Conservation (phyloP, 176 grass and related monocot genomes). For the Alloteropsis semialata region DNA sequence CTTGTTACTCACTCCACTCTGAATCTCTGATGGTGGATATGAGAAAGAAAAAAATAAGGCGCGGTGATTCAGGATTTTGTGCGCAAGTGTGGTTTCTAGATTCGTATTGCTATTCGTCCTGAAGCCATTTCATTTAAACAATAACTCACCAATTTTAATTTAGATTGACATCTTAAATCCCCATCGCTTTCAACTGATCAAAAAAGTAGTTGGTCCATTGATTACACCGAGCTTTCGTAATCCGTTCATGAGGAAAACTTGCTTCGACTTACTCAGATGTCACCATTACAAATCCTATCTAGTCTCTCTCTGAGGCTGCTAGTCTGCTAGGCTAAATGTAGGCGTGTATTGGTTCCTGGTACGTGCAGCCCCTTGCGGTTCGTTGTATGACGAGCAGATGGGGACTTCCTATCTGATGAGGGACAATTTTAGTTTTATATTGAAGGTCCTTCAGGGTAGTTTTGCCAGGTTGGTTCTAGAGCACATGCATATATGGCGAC, state of each 20-base stretch:
- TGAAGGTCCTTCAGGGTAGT: neutral
- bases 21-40: neutral
- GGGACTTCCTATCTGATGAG: neutral
- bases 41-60: neutral
- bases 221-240: neutral
- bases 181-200: neutral
- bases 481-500: conserved; percentile 2
- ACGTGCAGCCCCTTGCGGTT: neutral
- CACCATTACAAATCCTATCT: neutral
- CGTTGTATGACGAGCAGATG: neutral
- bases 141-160: no score
- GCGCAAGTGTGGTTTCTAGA: neutral
- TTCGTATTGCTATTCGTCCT: neutral
- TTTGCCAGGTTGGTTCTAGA: neutral
- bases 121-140: neutral
- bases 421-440: neutral
- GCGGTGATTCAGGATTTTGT: neutral
- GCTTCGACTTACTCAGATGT: neutral
- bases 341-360: neutral
- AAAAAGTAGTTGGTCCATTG: neutral
- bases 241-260: neutral
- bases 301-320: neutral
- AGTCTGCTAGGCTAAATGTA: neutral
- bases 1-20: neutral
- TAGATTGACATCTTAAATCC: neutral